Percentiles rank a stretch among this genome's conserved stretches.
phyloP scores from a whole-genome alignment of 2,329 filamentous ascomycete species.

The Aspergillus quadricinctus region DNA sequence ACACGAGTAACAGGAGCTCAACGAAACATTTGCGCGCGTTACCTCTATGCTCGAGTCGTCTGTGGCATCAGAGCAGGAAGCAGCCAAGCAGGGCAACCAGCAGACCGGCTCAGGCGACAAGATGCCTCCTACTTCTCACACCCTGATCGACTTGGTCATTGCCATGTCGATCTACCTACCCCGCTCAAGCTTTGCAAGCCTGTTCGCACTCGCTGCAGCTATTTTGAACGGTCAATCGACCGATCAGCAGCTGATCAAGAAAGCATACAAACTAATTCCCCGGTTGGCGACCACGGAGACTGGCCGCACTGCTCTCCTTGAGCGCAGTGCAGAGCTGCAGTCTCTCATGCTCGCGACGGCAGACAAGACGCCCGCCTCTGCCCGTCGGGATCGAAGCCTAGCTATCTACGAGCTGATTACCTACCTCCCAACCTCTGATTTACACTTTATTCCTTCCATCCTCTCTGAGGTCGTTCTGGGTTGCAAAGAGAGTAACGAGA shows the following conservation, averaged over 20 bases:
- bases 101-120: slow-evolving; percentile 63
- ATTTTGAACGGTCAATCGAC: slow-evolving; percentile 64
- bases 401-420: slow-evolving; percentile 78
- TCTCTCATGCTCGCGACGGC: slow-evolving; percentile 72
- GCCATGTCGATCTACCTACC: slow-evolving; percentile 94
- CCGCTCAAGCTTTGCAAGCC: slow-evolving; percentile 72
- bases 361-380: slow-evolving; percentile 81
- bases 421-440: slow-evolving; percentile 68
- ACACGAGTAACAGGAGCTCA: slow-evolving; percentile 57
- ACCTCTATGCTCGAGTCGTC: slow-evolving; percentile 75
- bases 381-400: slow-evolving; percentile 77
- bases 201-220: slow-evolving; percentile 82
- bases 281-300: slow-evolving; percentile 76
- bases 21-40: slow-evolving; percentile 83
- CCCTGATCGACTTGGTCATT: slow-evolving; percentile 93
- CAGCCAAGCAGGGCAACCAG: slow-evolving; percentile 58
- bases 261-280: slow-evolving; percentile 96
- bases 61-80: slow-evolving; percentile 60
- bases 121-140: slow-evolving; percentile 90
- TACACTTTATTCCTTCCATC: slow-evolving; percentile 90
- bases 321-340: slow-evolving; percentile 75
- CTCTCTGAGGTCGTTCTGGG: slow-evolving; percentile 93
- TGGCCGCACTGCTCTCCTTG: slow-evolving; percentile 69
- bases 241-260: slow-evolving; percentile 95
- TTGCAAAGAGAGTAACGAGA: slow-evolving; percentile 97